Conservation (phyloP, 2,329 filamentous ascomycete species). For the Trichoderma simmonsii region DNA sequence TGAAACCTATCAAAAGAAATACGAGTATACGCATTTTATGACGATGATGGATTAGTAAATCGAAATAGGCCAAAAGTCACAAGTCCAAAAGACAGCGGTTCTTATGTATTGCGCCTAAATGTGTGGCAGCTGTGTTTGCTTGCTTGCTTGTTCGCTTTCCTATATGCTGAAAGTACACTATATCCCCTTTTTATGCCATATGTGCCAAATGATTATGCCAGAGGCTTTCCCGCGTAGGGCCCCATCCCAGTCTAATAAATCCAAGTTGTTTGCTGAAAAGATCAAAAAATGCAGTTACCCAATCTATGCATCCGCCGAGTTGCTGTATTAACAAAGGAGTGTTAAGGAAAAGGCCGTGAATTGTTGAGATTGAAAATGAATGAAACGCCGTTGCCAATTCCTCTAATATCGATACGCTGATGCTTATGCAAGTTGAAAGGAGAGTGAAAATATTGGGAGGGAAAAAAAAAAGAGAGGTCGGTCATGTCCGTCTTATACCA, state of each 20-base stretch:
- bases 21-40: background rate
- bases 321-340: conserved; percentile 3
- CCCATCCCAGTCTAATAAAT: conserved; percentile 19
- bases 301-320: conserved; percentile 15
- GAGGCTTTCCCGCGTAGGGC: background rate
- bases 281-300: conserved; percentile 4
- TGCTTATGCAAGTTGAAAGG: background rate
- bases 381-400: conserved; percentile 15
- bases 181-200: conserved; percentile 12
- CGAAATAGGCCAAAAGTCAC: background rate
- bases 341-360: conserved; percentile 15
- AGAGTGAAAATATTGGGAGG: background rate
- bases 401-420: conserved; percentile 2
- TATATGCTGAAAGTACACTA: conserved; percentile 15
- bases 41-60: background rate
- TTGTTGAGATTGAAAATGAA: conserved; percentile 6
- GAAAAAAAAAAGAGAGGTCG: background rate
- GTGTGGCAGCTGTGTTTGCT: conserved; percentile 1
- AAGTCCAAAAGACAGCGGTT: background rate
- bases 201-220: background rate
- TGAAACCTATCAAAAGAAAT: background rate
- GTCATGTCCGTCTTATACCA: conserved; percentile 24
- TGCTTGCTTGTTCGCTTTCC: background rate
- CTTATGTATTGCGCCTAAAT: background rate
- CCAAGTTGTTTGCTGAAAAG: background rate